Evolutionary conservation across 768 basidiomycete genomes (phyloP), one percentile per base, ranked within the genome.

Genomic region (Termitomyces sp.): DNA sequence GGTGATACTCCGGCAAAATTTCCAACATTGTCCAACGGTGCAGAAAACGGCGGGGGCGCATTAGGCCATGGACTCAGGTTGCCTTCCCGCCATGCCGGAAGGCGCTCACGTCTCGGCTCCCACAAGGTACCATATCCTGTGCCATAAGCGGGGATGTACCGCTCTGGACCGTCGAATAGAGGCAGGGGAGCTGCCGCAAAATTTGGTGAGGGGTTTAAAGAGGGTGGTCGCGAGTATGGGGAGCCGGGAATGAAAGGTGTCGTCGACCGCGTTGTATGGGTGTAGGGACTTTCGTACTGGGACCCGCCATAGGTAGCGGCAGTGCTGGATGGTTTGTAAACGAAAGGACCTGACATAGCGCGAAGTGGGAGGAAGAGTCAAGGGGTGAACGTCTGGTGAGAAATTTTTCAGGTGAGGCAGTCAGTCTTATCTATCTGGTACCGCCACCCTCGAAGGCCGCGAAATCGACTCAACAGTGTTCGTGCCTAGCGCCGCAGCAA

Each of bases 231-330:
- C 20, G 59, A 61, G 31, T 61, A 63, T 4, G 63, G 63, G 0
- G 59, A 39, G 44, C 60, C 59, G 13, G 63, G 63, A 22, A 63
- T 51, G 57, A 63, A 63, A 3, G 63, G 60, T 15, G 60, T 61
- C 16, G 54, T 20, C 3, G 49, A 4, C n/a, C 46, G 37, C 4
- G 63, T 60, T 1, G 41, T 54, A 16, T 48, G n/a, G 22, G 6
- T 39, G 27, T 61, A 63, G 9, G 63, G 63, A 20, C 57, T 56
- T 7, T 60, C 46, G 16, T 41, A 60, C 18, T 55, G 48, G n/a
- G 18, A 24, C 1, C 36, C 15, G 12, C 22, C 42, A 33, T 63
- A 61, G 7, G 36, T 31, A 5, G 36, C 33, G n/a, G 59, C 57
- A 13, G 31, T 20, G 1, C 30, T 15, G 1, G 53, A 48, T 22